Evolutionary conservation across 2,329 filamentous ascomycete genomes (phyloP).

Genomic region (Claviceps sp.): DNA sequence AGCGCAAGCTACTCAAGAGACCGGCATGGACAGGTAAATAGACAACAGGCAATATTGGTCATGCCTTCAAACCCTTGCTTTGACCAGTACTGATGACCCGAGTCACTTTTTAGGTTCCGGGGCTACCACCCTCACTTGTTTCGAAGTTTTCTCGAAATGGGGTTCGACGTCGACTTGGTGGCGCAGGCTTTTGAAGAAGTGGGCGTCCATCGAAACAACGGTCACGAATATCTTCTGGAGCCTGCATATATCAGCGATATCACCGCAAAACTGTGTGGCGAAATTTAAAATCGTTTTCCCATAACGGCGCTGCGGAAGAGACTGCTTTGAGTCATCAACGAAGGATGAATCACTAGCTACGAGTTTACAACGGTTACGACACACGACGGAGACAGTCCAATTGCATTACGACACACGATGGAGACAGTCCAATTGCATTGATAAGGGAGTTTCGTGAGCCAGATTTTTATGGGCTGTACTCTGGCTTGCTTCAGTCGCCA

Average conservation of each 20-base stretch:
- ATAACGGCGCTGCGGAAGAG: neutral
- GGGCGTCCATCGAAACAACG: conserved; percentile 65
- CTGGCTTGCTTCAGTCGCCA: neutral
- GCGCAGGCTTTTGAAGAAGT: conserved; percentile 72
- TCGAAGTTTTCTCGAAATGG: conserved; percentile 78
- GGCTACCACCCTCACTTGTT: conserved; percentile 80
- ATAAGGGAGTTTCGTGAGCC: conserved; percentile 10
- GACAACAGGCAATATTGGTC: neutral
- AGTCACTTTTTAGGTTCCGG: conserved; percentile 46
- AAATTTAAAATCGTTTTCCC: conserved; percentile 44
- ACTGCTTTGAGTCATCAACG: neutral
- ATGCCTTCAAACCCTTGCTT: neutral
- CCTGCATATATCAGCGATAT: conserved; percentile 85
- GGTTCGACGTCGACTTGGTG: conserved; percentile 77
- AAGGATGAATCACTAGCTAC: neutral
- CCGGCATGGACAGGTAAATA: conserved; percentile 17
- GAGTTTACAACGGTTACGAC: neutral
- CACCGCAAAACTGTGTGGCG: conserved; percentile 70
- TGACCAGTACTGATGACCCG: neutral
- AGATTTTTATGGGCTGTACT: neutral
- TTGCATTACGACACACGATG: conserved; percentile 3
- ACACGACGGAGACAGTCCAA: neutral
- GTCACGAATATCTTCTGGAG: conserved; percentile 74
- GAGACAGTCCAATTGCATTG: conserved; percentile 6
- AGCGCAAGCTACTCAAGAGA: conserved; percentile 2